phyloP scores from a whole-genome alignment of 2,329 filamentous ascomycete genomes.

The Paecilomyces formosus region DNA sequence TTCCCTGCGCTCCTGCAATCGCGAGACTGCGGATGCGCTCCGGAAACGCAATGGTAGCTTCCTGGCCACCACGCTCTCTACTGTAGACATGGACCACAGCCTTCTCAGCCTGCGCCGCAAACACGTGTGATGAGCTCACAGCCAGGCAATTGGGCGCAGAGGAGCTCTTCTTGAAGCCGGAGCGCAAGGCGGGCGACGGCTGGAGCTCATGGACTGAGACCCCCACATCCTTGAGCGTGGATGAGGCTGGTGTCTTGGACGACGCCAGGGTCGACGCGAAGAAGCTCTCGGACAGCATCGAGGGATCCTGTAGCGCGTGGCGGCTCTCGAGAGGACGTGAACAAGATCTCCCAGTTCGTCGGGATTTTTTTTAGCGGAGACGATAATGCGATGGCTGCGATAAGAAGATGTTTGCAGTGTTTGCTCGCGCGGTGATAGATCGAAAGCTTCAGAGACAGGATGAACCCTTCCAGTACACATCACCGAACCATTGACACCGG shows the following conservation, averaged over 20 bases:
- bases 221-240: slow-evolving; percentile 65
- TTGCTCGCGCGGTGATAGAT: slow-evolving; percentile 3
- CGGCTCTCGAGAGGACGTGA: background rate
- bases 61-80: slow-evolving; percentile 73
- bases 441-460: background rate
- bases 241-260: slow-evolving; percentile 35
- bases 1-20: slow-evolving; percentile 56
- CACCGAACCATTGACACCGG: background rate
- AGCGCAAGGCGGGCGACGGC: slow-evolving; percentile 65
- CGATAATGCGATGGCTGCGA: slow-evolving; percentile 12
- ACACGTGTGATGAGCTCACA: slow-evolving; percentile 73
- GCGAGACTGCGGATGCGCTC: slow-evolving; percentile 76
- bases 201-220: slow-evolving; percentile 81
- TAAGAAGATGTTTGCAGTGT: background rate
- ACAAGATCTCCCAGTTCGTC: background rate
- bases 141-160: slow-evolving; percentile 72
- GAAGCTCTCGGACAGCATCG: slow-evolving; percentile 44
- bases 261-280: slow-evolving; percentile 38
- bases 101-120: slow-evolving; percentile 85
- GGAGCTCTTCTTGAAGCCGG: slow-evolving; percentile 86
- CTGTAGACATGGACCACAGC: slow-evolving; percentile 90
- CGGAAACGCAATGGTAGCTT: slow-evolving; percentile 78
- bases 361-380: slow-evolving; percentile 2
- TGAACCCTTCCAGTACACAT: background rate
- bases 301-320: slow-evolving; percentile 6